Evolutionary conservation across 2,329 filamentous ascomycete genomes (phyloP), one percentile per base, ranked within the genome.

Genomic region (Dryadomyces quercus-mongolicae): DNA sequence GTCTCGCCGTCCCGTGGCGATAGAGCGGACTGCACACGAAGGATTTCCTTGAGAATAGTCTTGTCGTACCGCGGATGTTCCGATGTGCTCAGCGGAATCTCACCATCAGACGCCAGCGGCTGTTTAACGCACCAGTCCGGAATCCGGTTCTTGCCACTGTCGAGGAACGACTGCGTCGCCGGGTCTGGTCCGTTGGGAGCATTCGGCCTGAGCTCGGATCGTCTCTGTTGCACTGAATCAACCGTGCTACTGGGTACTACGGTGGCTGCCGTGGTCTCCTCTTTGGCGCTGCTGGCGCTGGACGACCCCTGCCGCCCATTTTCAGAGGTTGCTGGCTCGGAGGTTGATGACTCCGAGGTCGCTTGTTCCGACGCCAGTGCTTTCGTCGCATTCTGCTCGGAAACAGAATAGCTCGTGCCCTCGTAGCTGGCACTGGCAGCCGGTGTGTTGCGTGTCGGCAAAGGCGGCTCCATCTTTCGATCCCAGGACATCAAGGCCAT

Each of bases 401-500:
- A 9, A n/a, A 36, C 15, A 2, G 12, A 5, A 22, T 18, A 48
- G 31, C 31, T 46, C 21, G 8, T 10, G 16, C 18, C 3, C 10
- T 9, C 56, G 51, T 6, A 57, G 5, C 60, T 67, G 2, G 64
- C 66, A 13, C 63, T 58, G 3, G 66, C 65, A 3, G 80, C 80
- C 0, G 79, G 76, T 1, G 68, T 70, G n/a, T 70, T 65, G 16
- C 76, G 66, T 52, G 71, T 76, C 5, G 83, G 83, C 7, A 86
- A 64, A 0, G 78, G 72, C 2, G 84, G 82, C 0, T 81, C 68
- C 0, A 88, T 63, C 1, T 69, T 67, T 56, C 81, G 82, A 58
- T 84, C 73, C 86, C 86, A 92, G 0, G 82, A 85, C 8, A 90
- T 74, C 43, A 90, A 65, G 0, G 84, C 84, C 58, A 83, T 82